Base-by-base conservation (phyloP, 108 stramenopile species). In the Fistulifera solaris region DNA sequence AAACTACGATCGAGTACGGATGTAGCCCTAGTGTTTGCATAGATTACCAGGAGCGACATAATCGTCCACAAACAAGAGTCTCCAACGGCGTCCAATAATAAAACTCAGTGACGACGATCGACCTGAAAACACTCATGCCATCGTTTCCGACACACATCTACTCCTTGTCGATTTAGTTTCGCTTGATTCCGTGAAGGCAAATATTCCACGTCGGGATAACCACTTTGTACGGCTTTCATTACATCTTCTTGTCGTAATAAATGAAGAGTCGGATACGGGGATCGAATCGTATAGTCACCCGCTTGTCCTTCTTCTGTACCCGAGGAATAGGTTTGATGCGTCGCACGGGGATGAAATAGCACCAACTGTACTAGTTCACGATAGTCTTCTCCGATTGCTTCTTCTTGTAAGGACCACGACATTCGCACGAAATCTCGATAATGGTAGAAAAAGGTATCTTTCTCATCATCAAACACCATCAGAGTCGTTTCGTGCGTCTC, bases 181-280 rank as follows among this genome's bases (percentile, higher is more conserved):
- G 38, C 54, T 54, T 71, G 27, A 48, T 71, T 71, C 17, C 70
- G 42, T 16, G 26, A 18, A 0, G 65, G 70, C n/a, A 71, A 40
- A 14, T 23, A 41, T 28, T 65, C 70, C 46, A 71, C 42, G 49
- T 61, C 46, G 5, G 49, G 43, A 66, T 71, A 71, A 49, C 70
- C 70, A 25, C 60, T 54, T 56, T 54, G 27, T 0, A 71, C 70
- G 3, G 70, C 70, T 54, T 43, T 44, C 54, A 66, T 46, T 0
- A 71, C 70, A 62, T 71, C 70, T 27, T 49, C 27, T 57, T 71
- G 42, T 41, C 64, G 64, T 12, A 71, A 31, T 42, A 71, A 48
- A 56, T 71, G 70, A 39, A 71, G 25, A 16, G 65, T 71, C 15
- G 70, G 70, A 52, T 51, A 63, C 19, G 70, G 70, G 10, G 70